phyloP scores from a whole-genome alignment of 345 rosid species.

The Aegle marmelos region DNA sequence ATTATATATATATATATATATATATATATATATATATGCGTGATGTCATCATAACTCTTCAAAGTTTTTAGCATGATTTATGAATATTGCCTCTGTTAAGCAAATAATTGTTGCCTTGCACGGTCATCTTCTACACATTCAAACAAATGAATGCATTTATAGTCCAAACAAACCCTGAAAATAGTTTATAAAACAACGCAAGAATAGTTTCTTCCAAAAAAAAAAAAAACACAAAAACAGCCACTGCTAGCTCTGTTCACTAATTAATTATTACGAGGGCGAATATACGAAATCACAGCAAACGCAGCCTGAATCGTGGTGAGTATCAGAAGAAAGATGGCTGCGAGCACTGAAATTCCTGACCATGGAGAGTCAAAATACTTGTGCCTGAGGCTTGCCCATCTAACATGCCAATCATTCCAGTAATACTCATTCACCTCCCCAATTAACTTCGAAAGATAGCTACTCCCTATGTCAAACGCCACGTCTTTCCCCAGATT shows the following conservation, averaged over 20 bases:
- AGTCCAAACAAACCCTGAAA: too few species aligned
- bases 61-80: too few species aligned
- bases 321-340: conserved; percentile 14
- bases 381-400: conserved; percentile 19
- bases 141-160: not conserved
- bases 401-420: conserved; percentile 13
- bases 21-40: accelerated
- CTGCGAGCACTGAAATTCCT: conserved; percentile 15
- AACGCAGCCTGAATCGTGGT: conserved; percentile 19
- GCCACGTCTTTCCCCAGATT: conserved; percentile 9
- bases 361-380: conserved; percentile 24
- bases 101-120: too few species aligned
- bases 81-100: too few species aligned
- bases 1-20: accelerated
- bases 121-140: not conserved
- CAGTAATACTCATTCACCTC: conserved; percentile 22
- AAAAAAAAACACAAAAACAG: too few species aligned
- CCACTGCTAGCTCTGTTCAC: not conserved
- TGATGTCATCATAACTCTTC: too few species aligned
- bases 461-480: not conserved
- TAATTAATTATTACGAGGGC: not conserved
- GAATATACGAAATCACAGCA: not conserved
- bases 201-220: too few species aligned
- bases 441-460: not conserved
- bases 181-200: too few species aligned